These are phyloP conservation scores for Termitomyces sp. DNA, from an alignment of 1,284 basidiomycete genomes.

Conservation along the genomic window DNA sequence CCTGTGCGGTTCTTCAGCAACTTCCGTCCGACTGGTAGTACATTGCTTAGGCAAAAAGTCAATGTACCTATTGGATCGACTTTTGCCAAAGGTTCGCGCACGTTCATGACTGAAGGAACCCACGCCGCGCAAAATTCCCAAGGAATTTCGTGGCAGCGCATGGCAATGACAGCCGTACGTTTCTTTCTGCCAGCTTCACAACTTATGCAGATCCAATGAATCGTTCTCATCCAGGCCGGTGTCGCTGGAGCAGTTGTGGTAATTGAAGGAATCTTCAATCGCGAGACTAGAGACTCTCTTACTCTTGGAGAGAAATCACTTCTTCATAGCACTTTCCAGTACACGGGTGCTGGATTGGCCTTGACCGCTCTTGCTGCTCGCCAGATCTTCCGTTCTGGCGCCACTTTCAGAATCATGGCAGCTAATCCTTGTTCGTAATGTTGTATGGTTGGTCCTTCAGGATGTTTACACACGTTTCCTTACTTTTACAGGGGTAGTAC, in stretches of 20 bases:
- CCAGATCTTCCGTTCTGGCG: conserved; percentile 70
- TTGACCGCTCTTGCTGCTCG: conserved; percentile 78
- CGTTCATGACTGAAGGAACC: conserved; percentile 26
- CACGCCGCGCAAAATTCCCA: conserved; percentile 26
- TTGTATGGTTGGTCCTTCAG: background rate
- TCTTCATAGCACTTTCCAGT: conserved; percentile 81
- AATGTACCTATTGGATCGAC: conserved; percentile 10
- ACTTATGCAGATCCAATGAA: background rate
- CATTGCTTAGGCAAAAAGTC: conserved; percentile 14
- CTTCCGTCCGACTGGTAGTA: conserved; percentile 7
- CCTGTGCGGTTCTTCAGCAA: conserved; percentile 14
- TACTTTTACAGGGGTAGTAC: conserved; percentile 59
- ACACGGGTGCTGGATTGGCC: conserved; percentile 77
- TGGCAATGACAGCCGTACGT: conserved; percentile 39
- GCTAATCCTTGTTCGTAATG: conserved; percentile 74
- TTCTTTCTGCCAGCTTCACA: background rate
- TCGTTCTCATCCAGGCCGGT: conserved; percentile 39
- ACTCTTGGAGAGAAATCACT: conserved; percentile 59
- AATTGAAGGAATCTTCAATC: conserved; percentile 65
- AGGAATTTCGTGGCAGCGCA: conserved; percentile 35
- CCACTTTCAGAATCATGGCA: conserved; percentile 76
- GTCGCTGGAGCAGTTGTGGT: conserved; percentile 66
- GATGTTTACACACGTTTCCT: background rate
- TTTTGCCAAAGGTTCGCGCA: conserved; percentile 21
- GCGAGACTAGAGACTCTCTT: conserved; percentile 71